phyloP scores from a whole-genome alignment of 345 rosid genomes.

The Psidium friedrichsthalianum region DNA sequence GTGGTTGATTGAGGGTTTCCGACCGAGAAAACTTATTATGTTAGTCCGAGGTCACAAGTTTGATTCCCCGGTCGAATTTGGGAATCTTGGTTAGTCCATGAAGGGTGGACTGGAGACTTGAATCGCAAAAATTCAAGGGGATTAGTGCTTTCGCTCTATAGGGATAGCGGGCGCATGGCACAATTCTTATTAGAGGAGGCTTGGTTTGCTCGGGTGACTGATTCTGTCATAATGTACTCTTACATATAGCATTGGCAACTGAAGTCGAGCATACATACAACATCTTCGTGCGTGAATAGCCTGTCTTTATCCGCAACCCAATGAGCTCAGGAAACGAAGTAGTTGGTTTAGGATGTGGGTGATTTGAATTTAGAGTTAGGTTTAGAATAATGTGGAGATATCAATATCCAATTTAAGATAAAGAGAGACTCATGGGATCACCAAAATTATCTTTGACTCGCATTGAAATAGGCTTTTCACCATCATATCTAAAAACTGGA shows the following conservation, averaged over 20 bases:
- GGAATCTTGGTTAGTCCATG: neutral
- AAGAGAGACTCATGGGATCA: neutral
- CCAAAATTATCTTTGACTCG: neutral
- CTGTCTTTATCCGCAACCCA: neutral
- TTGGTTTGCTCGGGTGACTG: too few species aligned
- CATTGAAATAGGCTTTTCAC: neutral
- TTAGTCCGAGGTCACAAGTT: neutral
- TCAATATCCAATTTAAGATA: neutral
- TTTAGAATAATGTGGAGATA: neutral
- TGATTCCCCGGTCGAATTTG: neutral
- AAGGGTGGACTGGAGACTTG: neutral
- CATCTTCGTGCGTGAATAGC: too few species aligned
- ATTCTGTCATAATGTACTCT: too few species aligned
- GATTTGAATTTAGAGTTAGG: neutral
- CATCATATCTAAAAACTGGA: neutral
- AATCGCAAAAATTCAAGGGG: neutral
- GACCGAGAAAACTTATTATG: neutral
- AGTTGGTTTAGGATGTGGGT: neutral
- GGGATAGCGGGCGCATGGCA: too few species aligned
- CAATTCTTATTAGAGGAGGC: too few species aligned
- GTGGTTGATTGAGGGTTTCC: neutral
- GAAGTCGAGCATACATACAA: too few species aligned
- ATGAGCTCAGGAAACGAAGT: neutral
- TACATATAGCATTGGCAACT: too few species aligned
- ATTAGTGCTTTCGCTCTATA: too few species aligned